Evolutionary conservation across 78 protist genomes (phyloP), one percentile per base, ranked within the genome.

Genomic region (Dictyostelium brefeldianum): DNA sequence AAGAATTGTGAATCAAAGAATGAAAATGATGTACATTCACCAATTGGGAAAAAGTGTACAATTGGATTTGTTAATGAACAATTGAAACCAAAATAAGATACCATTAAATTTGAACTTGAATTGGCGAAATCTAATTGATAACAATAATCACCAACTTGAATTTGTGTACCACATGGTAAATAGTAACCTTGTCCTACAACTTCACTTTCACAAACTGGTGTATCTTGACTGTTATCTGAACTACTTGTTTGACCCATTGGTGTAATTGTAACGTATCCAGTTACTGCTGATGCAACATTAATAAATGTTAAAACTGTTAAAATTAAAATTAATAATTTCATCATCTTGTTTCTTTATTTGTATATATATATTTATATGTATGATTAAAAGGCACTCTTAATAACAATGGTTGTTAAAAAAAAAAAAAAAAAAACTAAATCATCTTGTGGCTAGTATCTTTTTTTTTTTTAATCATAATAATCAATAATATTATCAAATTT

Each of bases 131-230:
- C 22, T 4, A 80, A 22, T n/a, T 20, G 43, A 11, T 56, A 36
- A 46, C 47, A 31, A 20, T 36, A n/a, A 43, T 27, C 59, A 81
- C 65, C 41, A n/a, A 81, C 36, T 18, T 17, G 47, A 15, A 81
- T 46, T n/a, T 73, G 53, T 43, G 77, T 62, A 4, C 53, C 78
- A 17, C 53, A 46, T 47, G 89, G 89, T 46, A 81, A n/a, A 47
- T 15, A 27, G 48, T 81, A 81, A 20, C 89, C 89, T 18, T 20
- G 47, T 17, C 89, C 89, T 48, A 47, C 64, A 12, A 47, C 25
- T 9, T 46, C 12, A 41, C 53, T 11, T 18, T 25, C 11, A 29
- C 74, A 29, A 15, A 27, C 48, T 5, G 15, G n/a, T 71, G 25
- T 48, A 41, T 5, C 46, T 71, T 36, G 43, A 36, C 43, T 36